Conservation (phyloP, 768 basidiomycete species). For the Podaxis sp. region DNA sequence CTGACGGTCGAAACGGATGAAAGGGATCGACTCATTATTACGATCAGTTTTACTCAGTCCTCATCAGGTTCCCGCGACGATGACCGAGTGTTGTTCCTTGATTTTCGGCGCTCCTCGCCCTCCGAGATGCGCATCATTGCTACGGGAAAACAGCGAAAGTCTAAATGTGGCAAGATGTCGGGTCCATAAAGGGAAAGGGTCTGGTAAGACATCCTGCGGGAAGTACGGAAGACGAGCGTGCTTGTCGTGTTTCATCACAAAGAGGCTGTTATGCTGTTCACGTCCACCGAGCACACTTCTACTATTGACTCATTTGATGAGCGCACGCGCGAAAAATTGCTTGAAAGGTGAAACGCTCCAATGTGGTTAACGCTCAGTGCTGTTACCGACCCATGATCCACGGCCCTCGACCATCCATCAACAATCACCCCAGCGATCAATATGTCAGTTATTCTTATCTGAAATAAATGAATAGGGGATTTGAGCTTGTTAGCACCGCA, state of each 20-base stretch:
- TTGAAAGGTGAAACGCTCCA: not conserved
- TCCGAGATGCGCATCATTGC: not conserved
- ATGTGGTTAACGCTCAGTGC: not conserved
- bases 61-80: not conserved
- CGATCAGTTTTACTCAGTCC: not conserved
- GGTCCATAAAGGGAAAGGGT: not conserved
- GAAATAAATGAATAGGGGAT: not conserved
- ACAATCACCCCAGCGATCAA: not conserved
- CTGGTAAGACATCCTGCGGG: not conserved
- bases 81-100: not conserved
- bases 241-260: not conserved
- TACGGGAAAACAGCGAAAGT: not conserved
- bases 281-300: not conserved
- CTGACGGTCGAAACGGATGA: not conserved
- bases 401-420: not conserved
- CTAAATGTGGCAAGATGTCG: not conserved
- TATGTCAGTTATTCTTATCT: not conserved
- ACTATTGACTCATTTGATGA: not conserved
- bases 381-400: not conserved
- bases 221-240: not conserved
- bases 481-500: not conserved
- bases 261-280: not conserved
- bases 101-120: not conserved
- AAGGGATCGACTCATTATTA: not conserved
- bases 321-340: not conserved